These are phyloP conservation scores for Poa pratensis DNA, from an alignment of 176 grass and related monocot genomes.

Conservation along the genomic window DNA sequence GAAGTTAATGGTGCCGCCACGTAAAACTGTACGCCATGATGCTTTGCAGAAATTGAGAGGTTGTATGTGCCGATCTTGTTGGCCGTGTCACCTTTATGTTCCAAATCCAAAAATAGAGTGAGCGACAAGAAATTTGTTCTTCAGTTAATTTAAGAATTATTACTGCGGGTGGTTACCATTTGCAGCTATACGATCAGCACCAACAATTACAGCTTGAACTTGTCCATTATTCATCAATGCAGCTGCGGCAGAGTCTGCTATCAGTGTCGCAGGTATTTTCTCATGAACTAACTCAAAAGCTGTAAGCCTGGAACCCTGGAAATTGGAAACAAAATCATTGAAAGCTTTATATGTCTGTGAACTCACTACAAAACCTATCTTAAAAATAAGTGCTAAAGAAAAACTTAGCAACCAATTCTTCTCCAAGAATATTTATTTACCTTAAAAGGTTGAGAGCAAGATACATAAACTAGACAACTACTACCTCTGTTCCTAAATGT, in stretches of 20 bases:
- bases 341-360: not conserved
- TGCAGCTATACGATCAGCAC: slow-evolving; percentile 82
- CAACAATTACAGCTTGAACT: slow-evolving; percentile 79
- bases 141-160: not conserved
- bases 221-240: slow-evolving; percentile 79
- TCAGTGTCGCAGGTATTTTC: slow-evolving; percentile 83
- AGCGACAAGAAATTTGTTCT: slow-evolving; percentile 10
- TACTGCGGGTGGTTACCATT: slow-evolving; percentile 56
- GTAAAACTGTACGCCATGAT: slow-evolving; percentile 85
- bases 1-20: slow-evolving; percentile 85
- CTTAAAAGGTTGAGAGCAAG: not conserved
- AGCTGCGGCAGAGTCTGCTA: slow-evolving; percentile 91
- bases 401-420: not conserved
- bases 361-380: not conserved
- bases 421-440: not conserved
- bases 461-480: not conserved
- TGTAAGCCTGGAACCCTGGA: slow-evolving; percentile 93
- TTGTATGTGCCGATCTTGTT: slow-evolving; percentile 99
- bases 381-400: not conserved
- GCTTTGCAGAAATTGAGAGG: slow-evolving; percentile 73
- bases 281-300: slow-evolving; percentile 95
- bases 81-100: slow-evolving; percentile 93
- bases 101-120: slow-evolving; percentile 30
- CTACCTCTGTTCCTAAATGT: too few species aligned
- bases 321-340: slow-evolving; percentile 1